Evolutionary conservation across 164 flowering plant species (phyloP), one percentile per base, ranked within the genome.

Genomic region (Platanus orientalis): DNA sequence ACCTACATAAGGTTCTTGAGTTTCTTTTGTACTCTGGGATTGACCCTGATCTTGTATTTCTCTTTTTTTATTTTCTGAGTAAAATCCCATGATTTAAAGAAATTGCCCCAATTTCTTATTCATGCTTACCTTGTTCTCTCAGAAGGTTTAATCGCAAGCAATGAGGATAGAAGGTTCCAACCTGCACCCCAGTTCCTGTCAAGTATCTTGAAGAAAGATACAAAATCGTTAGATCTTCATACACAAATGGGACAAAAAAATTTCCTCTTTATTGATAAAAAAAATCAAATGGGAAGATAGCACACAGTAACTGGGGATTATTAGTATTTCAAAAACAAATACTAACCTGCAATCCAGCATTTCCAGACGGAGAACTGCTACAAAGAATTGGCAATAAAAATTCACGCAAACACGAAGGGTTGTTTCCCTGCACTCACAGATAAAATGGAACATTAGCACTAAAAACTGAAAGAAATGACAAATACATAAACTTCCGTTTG

Each of bases 141-240:
- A 21, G 83, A 75, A 66, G 96, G 85, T 59, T 84, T 83, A 47
- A 82, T 74, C 32, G 99, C 97, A 63, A 94, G 95, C 78, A 94
- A 73, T 39, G 82, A 71, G 1, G 92, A 84, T 34, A 94, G 70
- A 71, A 94, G 95, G 74, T 94, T 80, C 99, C 99, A 94, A 44
- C 99, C 99, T 54, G 96, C 93, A 69, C 99, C 97, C 92, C 90
- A 91, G 67, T 89, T 91, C 60, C 97, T 81, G 76, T 94, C 99
- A 57, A 94, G 99, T 64, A 94, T 89, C 99, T 94, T 75, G 57
- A 81, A 52, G 54, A 63, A 72, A 42, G 11, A 55, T 25, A 40
- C 50, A 28, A 42, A 44, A 44, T 19, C 49, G 14, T 14, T 44
- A 44, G 49, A 44, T 44, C 49, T 44, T 44, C 49, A 44, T 40